Evolutionary conservation across 108 stramenopile genomes (phyloP).

Genomic region (Cyclotella choctawhatcheeana): DNA sequence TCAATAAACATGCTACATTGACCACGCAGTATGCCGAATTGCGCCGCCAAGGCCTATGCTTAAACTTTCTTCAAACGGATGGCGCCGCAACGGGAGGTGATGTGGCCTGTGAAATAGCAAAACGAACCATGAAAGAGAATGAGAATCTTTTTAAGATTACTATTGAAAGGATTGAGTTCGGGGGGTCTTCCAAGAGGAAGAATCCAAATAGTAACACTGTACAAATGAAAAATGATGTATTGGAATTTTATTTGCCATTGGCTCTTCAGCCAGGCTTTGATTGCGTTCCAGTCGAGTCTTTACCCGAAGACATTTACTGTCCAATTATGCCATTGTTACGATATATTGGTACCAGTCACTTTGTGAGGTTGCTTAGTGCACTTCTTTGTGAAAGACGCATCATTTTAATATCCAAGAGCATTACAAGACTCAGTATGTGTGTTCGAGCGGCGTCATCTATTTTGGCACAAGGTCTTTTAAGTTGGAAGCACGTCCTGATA

Average conservation of each 20-base stretch:
- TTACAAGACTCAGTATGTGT: conserved; percentile 76
- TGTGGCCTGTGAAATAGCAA: conserved; percentile 36
- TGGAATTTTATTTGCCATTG: conserved; percentile 40
- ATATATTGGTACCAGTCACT: conserved; percentile 68
- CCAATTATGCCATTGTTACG: conserved; percentile 83
- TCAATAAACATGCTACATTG: conserved; percentile 32
- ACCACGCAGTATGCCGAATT: conserved; percentile 39
- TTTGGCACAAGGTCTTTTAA: conserved; percentile 75
- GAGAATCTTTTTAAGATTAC: conserved; percentile 36
- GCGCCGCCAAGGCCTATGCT: conserved; percentile 22
- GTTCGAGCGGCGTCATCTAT: conserved; percentile 69
- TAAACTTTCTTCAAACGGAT: conserved; percentile 33
- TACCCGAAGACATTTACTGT: conserved; percentile 45
- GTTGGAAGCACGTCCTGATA: conserved; percentile 84
- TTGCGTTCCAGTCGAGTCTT: conserved; percentile 22
- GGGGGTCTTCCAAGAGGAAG: conserved; percentile 7
- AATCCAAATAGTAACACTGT: not conserved
- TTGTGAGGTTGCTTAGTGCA: conserved; percentile 73
- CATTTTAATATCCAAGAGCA: conserved; percentile 65
- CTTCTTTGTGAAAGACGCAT: conserved; percentile 82
- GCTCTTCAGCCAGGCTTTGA: conserved; percentile 52
- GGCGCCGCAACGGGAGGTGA: not conserved
- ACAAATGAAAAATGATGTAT: conserved; percentile 25
- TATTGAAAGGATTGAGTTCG: conserved; percentile 44
- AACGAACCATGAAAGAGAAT: conserved; percentile 42